A percentile compares a stretch with the other conserved stretches of the same genome.
phyloP scores from a whole-genome alignment of 257 asterid species.

The Jaltomata sinuosa region DNA sequence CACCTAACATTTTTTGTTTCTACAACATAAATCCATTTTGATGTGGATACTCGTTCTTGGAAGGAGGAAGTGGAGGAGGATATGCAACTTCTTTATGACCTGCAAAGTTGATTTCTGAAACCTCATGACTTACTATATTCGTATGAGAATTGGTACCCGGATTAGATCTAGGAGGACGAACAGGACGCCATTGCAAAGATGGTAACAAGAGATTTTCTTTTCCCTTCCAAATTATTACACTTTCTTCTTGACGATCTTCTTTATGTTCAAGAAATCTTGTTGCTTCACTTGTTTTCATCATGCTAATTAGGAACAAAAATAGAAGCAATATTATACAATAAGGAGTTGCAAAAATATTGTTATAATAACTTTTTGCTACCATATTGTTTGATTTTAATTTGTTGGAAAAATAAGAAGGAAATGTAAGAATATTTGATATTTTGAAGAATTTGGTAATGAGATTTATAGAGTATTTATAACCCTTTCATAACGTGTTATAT shows the following conservation, averaged over 20 bases:
- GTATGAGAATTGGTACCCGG: neutral
- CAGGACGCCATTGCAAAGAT: neutral
- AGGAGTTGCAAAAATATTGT: neutral
- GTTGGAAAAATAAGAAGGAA: neutral
- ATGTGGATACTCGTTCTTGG: neutral
- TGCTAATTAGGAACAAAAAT: neutral
- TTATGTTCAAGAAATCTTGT: conserved; percentile 27
- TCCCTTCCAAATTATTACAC: neutral
- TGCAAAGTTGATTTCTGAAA: neutral
- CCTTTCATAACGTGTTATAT: neutral
- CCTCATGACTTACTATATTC: neutral
- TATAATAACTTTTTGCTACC: neutral
- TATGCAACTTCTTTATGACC: neutral
- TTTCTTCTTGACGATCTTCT: neutral
- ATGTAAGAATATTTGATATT: neutral
- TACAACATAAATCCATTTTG: no score
- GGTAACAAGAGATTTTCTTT: neutral
- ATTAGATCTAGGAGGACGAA: neutral
- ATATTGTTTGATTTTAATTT: neutral
- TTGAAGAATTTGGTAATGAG: neutral
- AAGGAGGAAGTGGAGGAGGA: neutral
- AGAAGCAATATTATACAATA: neutral
- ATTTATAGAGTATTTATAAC: neutral
- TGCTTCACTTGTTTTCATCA: conserved; percentile 13
- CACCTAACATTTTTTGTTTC: neutral